Conservation (phyloP, 805 yeast species). For the Kazachstania viticola region DNA sequence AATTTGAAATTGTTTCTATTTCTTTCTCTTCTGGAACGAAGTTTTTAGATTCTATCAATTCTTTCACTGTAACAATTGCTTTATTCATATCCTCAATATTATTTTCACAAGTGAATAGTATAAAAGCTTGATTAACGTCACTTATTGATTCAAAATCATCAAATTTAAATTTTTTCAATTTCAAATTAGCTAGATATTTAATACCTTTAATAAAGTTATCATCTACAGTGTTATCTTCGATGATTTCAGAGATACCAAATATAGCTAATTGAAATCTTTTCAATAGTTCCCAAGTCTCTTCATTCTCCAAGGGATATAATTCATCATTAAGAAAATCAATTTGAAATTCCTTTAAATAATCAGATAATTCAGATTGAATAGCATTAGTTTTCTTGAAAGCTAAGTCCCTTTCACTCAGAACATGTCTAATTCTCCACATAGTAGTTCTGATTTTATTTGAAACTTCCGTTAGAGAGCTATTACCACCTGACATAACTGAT, state of each 20-base stretch:
- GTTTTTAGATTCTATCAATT: constrained; percentile 34
- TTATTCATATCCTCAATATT: constrained; percentile 30
- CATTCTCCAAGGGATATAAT: constrained; percentile 42
- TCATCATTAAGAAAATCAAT: constrained; percentile 29
- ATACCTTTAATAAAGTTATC: constrained; percentile 55
- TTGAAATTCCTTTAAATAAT: constrained; percentile 35
- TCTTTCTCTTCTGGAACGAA: constrained; percentile 26
- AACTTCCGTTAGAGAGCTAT: constrained; percentile 29
- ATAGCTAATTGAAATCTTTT: constrained; percentile 72
- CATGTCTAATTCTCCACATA: constrained; percentile 77
- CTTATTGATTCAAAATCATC: constrained; percentile 27
- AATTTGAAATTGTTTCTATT: constrained; percentile 26
- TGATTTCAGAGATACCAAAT: constrained; percentile 69
- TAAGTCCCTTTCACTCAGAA: constrained; percentile 72
- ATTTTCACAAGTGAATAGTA: constrained; percentile 37
- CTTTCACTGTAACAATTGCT: constrained; percentile 32
- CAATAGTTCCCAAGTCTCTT: constrained; percentile 53
- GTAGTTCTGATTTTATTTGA: constrained; percentile 42
- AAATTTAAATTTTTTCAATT: constrained; percentile 45
- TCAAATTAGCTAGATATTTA: constrained; percentile 55
- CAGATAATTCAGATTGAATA: constrained; percentile 31
- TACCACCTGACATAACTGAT: constrained; percentile 23
- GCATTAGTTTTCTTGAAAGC: constrained; percentile 50
- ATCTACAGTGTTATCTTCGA: constrained; percentile 49
- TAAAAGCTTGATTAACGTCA: constrained; percentile 34